Conservation (phyloP, 441 rosid genomes). For the Syzygium malaccense region DNA sequence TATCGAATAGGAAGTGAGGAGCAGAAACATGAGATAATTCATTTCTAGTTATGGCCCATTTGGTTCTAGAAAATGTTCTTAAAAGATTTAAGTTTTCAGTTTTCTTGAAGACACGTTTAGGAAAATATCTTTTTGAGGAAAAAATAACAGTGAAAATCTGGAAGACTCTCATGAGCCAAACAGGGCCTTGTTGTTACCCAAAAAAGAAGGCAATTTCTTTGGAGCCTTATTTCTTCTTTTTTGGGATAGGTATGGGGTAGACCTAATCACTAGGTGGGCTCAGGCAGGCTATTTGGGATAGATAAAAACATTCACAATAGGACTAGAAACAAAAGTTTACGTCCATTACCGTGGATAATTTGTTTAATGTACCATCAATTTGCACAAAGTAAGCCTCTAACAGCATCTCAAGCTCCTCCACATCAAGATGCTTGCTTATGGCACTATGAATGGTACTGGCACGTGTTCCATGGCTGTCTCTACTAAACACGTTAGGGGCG, state of each 20-base stretch:
- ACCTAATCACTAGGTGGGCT: not conserved
- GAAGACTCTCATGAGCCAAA: not conserved
- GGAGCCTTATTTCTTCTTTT: not conserved
- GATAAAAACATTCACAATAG: not conserved
- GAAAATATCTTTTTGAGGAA: not conserved
- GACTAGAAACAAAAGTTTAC: not conserved
- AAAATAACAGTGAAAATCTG: not conserved
- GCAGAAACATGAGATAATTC: not conserved
- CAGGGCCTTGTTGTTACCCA: not conserved
- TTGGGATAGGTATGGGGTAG: not conserved
- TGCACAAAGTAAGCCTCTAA: constrained; percentile 88
- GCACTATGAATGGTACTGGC: constrained; percentile 56
- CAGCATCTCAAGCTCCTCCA: constrained; percentile 90
- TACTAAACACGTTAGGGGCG: constrained; percentile 27
- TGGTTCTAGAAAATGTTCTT: not conserved
- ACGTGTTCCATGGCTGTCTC: constrained; percentile 48
- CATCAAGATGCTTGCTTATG: constrained; percentile 50
- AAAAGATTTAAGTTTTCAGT: not conserved
- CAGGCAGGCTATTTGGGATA: not conserved
- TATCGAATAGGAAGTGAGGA: not conserved
- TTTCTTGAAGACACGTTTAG: not conserved
- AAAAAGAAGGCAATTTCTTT: not conserved
- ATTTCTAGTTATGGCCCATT: not conserved
- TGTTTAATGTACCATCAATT: constrained; percentile 79
- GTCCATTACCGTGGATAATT: constrained; percentile 61